phyloP scores from a whole-genome alignment of 2,329 filamentous ascomycete genomes.

The Trichoderma asperellum region DNA sequence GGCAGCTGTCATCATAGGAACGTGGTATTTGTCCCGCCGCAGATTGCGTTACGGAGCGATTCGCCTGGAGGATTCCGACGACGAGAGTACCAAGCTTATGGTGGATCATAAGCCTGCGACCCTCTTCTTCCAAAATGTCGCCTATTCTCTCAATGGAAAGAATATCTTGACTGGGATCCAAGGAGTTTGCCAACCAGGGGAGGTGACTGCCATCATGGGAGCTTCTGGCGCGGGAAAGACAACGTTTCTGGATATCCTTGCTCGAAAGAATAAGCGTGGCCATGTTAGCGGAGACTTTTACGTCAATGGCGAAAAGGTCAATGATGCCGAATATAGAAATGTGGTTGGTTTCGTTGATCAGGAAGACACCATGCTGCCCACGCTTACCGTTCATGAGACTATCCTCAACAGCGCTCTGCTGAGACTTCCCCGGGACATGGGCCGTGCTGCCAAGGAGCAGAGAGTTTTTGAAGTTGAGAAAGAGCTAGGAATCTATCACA shows the following conservation, averaged over 20 bases:
- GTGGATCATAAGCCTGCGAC: constrained; percentile 89
- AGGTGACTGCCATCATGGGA: constrained; percentile 96
- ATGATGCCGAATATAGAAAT: constrained; percentile 81
- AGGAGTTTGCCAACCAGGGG: constrained; percentile 90
- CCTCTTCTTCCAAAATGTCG: constrained; percentile 84
- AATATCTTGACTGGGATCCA: constrained; percentile 79
- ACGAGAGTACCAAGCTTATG: constrained; percentile 85
- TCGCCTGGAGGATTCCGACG: constrained; percentile 84
- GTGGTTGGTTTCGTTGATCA: constrained; percentile 98
- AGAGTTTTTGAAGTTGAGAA: constrained; percentile 91
- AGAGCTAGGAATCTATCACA: constrained; percentile 91
- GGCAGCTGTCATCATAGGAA: constrained; percentile 78
- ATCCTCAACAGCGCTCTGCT: constrained; percentile 93
- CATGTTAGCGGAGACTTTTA: constrained; percentile 78
- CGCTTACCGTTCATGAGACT: constrained; percentile 95
- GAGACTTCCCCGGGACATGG: constrained; percentile 91
- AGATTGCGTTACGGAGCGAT: constrained; percentile 72
- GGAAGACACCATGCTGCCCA: constrained; percentile 95
- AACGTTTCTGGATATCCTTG: constrained; percentile 93
- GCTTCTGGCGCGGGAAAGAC: constrained; percentile 97
- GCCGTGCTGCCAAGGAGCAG: constrained; percentile 82
- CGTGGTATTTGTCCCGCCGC: constrained; percentile 87
- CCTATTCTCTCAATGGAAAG: constrained; percentile 85
- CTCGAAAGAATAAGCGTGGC: constrained; percentile 95
- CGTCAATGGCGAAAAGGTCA: constrained; percentile 89